phyloP scores from a whole-genome alignment of 768 basidiomycete species.

The Trametes cingulata region DNA sequence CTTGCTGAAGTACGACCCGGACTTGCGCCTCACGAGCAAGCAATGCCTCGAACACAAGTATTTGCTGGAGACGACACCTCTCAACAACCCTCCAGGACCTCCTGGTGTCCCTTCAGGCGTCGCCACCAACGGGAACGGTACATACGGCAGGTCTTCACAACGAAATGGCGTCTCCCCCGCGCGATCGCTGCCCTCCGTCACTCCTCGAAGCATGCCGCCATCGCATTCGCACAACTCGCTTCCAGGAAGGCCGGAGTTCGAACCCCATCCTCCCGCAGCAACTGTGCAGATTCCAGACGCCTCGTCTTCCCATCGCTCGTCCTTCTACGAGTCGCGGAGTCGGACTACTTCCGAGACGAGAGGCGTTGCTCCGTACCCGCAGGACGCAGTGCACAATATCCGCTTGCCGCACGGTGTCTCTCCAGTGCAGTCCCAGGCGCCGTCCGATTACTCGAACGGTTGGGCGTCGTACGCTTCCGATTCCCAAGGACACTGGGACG shows the following conservation, averaged over 20 bases:
- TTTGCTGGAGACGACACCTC: constrained; percentile 74
- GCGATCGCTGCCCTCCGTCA: constrained; percentile 37
- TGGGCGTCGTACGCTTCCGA: constrained; percentile 27
- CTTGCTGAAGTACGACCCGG: constrained; percentile 90
- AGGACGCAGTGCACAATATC: constrained; percentile 25
- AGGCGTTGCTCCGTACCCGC: constrained; percentile 30
- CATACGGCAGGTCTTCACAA: constrained; percentile 5
- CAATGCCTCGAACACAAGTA: constrained; percentile 91
- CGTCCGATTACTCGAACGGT: constrained; percentile 25
- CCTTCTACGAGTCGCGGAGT: constrained; percentile 45
- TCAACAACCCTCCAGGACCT: constrained; percentile 66
- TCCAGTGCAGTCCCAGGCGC: constrained; percentile 22
- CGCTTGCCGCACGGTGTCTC: constrained; percentile 12
- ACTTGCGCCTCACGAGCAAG: constrained; percentile 77
- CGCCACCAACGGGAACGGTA: constrained; percentile 16
- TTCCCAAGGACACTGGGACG: constrained; percentile 41
- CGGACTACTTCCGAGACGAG: constrained; percentile 9
- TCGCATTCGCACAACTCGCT: constrained; percentile 51
- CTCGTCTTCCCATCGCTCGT: constrained; percentile 52
- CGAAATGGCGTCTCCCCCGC: constrained; percentile 28
- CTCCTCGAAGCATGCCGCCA: constrained; percentile 47
- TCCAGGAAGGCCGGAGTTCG: constrained; percentile 38
- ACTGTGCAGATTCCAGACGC: constrained; percentile 46
- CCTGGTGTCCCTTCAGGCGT: constrained; percentile 25
- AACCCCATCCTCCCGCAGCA: constrained; percentile 40